These are phyloP conservation scores for Balamuthia mandrillaris DNA, from an alignment of 208 protist species.

Conservation along the genomic window DNA sequence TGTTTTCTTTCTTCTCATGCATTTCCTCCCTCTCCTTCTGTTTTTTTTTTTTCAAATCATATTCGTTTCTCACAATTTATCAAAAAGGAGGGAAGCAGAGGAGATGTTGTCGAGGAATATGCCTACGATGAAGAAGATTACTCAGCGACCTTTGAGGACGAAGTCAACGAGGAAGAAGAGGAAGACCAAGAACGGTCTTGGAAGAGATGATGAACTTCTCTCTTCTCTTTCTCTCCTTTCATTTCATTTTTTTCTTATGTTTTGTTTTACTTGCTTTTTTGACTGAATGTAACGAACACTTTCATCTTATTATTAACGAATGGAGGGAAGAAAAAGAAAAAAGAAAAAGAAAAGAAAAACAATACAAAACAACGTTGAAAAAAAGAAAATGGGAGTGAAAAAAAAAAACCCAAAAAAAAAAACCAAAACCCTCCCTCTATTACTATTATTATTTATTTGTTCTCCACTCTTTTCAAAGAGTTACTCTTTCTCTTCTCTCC, in stretches of 20 bases:
- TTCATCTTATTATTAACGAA: not conserved
- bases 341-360: not conserved
- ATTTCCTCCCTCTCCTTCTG: not conserved
- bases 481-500: not conserved
- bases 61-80: not conserved
- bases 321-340: not conserved
- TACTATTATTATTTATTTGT: not conserved
- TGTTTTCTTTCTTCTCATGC: not conserved
- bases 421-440: not conserved
- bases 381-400: not conserved
- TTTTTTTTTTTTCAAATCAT: not conserved
- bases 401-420: not conserved
- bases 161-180: not conserved
- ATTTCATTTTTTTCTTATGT: not conserved
- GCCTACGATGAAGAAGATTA: not conserved
- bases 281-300: not conserved
- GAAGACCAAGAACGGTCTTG: conserved; percentile 14
- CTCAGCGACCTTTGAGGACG: not conserved
- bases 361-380: too few species aligned
- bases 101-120: not conserved
- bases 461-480: too few species aligned
- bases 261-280: not conserved
- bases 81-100: not conserved
- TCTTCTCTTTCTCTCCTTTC: not conserved
- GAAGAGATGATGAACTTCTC: not conserved